These are phyloP conservation scores for Abortiporus biennis DNA, from an alignment of 1,284 basidiomycete species.

Conservation along the genomic window DNA sequence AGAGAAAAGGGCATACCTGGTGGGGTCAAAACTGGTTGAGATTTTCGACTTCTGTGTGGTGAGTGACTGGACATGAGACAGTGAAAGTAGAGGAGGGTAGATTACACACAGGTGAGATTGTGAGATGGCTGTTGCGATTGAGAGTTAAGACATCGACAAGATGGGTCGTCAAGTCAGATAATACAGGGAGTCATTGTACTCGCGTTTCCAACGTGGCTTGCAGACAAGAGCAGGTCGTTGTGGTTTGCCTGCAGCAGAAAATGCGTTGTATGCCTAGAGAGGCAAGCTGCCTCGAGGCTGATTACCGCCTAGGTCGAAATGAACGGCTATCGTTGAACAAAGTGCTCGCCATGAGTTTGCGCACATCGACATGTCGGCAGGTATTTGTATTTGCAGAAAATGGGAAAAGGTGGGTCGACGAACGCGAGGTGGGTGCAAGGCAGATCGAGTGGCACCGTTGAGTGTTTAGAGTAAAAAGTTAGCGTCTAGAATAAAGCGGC, in stretches of 20 bases:
- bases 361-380: too few species aligned
- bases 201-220: conserved; percentile 35
- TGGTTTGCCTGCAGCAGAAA: conserved; percentile 18
- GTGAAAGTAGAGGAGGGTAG: too few species aligned
- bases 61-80: conserved; percentile 62
- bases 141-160: conserved; percentile 19
- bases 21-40: conserved; percentile 26
- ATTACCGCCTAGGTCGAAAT: conserved; percentile 23
- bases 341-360: too few species aligned
- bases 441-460: too few species aligned
- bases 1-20: conserved; percentile 29
- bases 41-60: conserved; percentile 47
- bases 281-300: conserved; percentile 35
- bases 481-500: too few species aligned
- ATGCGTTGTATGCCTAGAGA: conserved; percentile 27
- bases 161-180: conserved; percentile 18
- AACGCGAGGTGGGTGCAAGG: too few species aligned
- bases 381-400: too few species aligned
- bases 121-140: conserved; percentile 14
- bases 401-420: too few species aligned
- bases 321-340: too few species aligned
- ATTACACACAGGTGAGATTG: too few species aligned
- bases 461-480: too few species aligned
- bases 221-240: conserved; percentile 5
- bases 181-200: conserved; percentile 25